Conservation (phyloP, 2,329 filamentous ascomycete genomes). For the Fusarium palustre region DNA sequence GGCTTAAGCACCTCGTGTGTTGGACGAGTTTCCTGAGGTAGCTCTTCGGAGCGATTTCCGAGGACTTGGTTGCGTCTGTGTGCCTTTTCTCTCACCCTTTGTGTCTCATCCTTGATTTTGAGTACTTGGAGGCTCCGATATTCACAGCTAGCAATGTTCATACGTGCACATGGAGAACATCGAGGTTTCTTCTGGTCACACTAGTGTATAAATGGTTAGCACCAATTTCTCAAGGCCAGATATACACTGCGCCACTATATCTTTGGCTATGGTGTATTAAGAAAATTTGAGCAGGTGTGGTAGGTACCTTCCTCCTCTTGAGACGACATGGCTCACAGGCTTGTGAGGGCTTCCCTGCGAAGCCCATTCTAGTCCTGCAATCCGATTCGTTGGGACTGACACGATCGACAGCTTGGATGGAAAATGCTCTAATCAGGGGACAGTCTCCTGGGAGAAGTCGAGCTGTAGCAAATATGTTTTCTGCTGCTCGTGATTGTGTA, state of each 20-base stretch:
- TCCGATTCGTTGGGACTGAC: not conserved
- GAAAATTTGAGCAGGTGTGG: not conserved
- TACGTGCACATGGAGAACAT: not conserved
- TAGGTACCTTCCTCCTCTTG: slow-evolving; percentile 9
- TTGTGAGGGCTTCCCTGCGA: slow-evolving; percentile 7
- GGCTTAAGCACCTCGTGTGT: not conserved
- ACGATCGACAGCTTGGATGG: not conserved
- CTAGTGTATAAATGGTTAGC: not conserved
- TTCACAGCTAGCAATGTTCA: not conserved
- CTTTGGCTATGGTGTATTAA: no score
- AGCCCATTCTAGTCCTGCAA: not conserved
- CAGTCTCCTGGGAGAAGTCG: no score
- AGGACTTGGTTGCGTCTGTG: no score
- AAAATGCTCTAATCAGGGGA: accelerated
- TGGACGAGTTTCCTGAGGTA: not conserved
- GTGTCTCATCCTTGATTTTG: slow-evolving; percentile 1
- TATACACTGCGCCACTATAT: not conserved
- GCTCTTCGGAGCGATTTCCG: not conserved
- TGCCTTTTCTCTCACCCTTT: not conserved
- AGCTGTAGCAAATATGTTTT: not conserved
- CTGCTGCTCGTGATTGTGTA: not conserved
- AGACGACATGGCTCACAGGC: slow-evolving; percentile 10
- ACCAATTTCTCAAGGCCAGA: accelerated
- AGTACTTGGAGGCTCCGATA: not conserved
- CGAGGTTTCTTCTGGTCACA: slow-evolving; percentile 5